These are phyloP conservation scores for Artemisia princeps DNA, from an alignment of 140 eudicot genomes.

Conservation along the genomic window DNA sequence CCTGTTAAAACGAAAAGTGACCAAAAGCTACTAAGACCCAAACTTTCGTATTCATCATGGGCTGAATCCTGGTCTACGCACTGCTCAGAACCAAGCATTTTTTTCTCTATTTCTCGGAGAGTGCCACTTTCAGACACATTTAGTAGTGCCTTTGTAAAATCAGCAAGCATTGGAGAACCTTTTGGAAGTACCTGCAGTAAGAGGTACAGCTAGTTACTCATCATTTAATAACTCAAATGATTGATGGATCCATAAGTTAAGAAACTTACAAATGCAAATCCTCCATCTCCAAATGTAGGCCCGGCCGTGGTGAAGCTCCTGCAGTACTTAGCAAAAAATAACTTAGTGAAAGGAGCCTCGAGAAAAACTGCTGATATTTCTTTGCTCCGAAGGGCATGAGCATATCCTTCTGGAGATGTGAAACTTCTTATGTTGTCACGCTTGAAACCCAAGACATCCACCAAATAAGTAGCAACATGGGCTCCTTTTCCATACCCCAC, in stretches of 20 bases:
- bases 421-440: conserved; percentile 27
- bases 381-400: conserved; percentile 32
- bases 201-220: neutral
- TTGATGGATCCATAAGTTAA: no score
- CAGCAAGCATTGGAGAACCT: conserved; percentile 34
- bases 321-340: conserved; percentile 40
- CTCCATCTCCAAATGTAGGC: conserved; percentile 47
- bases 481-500: conserved; percentile 19
- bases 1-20: conserved; percentile 33
- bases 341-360: conserved; percentile 43
- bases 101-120: conserved; percentile 32
- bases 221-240: neutral
- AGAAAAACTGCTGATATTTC: conserved; percentile 44
- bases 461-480: conserved; percentile 27
- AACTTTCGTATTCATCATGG: conserved; percentile 20
- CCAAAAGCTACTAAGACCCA: conserved; percentile 42
- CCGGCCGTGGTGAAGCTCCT: conserved; percentile 37
- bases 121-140: conserved; percentile 38
- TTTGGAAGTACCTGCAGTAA: conserved; percentile 39
- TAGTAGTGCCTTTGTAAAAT: conserved; percentile 37
- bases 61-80: conserved; percentile 23
- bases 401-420: conserved; percentile 30
- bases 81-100: conserved; percentile 31
- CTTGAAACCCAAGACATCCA: conserved; percentile 31
- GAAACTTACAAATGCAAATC: conserved; percentile 43